A percentile compares a stretch with the other conserved stretches of the same genome.
phyloP scores from a whole-genome alignment of 169 alveolate genomes.

The Fabrea salina region DNA sequence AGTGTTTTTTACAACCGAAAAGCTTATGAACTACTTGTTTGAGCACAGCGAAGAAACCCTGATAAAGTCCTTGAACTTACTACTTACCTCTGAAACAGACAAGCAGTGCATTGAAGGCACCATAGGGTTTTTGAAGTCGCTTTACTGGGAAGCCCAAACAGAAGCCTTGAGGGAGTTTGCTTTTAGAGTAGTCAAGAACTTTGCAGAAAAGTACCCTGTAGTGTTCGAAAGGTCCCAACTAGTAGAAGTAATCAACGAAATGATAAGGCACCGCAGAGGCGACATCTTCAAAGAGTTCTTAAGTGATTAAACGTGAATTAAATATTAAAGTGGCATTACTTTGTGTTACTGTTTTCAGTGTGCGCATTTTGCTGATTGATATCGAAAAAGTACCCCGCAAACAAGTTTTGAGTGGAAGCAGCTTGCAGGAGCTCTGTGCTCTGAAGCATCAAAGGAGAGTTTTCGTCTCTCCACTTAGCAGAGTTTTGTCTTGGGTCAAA shows the following conservation, averaged over 20 bases:
- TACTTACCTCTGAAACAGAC: not conserved
- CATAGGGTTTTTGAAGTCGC: not conserved
- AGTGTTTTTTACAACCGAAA: not conserved
- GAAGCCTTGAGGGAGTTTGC: conserved; percentile 1
- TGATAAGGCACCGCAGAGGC: conserved; percentile 15
- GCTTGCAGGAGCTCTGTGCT: not conserved
- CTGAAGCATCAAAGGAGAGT: not conserved
- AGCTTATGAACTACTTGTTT: not conserved
- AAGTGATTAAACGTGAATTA: too few species aligned
- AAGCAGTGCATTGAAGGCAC: not conserved
- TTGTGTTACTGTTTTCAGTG: too few species aligned
- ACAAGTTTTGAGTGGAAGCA: not conserved
- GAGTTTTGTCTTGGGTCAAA: not conserved
- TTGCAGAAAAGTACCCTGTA: conserved; percentile 34
- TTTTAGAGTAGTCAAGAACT: not conserved
- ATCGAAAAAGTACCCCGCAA: not conserved
- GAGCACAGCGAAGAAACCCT: not conserved
- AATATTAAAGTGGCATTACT: too few species aligned
- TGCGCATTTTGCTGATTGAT: not conserved
- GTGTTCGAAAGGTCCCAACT: not conserved
- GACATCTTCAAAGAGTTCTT: conserved; percentile 22
- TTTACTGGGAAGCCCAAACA: not conserved
- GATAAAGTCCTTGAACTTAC: not conserved
- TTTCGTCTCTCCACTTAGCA: not conserved
- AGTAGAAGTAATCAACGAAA: conserved; percentile 16